Evolutionary conservation across 1,139 yeast species (phyloP), one percentile per base, ranked within the genome.

Genomic region (Kodamaea alishanica): DNA sequence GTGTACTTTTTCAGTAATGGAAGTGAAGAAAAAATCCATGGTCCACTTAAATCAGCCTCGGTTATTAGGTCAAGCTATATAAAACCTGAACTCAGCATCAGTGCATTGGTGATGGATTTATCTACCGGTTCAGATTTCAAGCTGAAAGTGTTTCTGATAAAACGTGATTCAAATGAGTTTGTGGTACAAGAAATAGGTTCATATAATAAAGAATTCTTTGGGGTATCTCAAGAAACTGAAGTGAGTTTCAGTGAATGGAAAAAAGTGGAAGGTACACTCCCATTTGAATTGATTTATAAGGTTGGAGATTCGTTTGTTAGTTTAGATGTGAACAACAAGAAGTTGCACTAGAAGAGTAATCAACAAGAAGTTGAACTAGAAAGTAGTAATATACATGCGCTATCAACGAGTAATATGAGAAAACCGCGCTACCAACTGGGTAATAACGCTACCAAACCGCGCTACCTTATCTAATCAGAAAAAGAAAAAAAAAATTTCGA

Each of bases 261-360:
- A 30, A n/a, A 31, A 28, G 10, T 32, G 30, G 8, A 28, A 28
- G 8, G 10, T 30, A n/a, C n/a, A n/a, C n/a, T 37, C 8, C 33
- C 37, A 15, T 40, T 34, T 11, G 48, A 44, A 22, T 38, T 45
- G 35, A 28, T 26, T 23, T 46, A 37, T 33, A 27, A 32, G 23
- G 39, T 37, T 6, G 48, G 38, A 5, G 42, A 26, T 9, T 26
- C 8, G 29, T 12, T 28, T 2, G 34, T 44, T 28, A 30, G 28
- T 26, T 35, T 46, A 5, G 45, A 46, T 36, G 30, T 45, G 22
- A 30, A 39, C 29, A 39, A 33, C 27, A 43, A 43, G 33, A 25
- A 31, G 22, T n/a, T n/a, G n/a, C n/a, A 23, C 23, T 20, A 34
- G 20, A 12, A 10, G 26, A 23, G 8, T 9, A 30, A 23, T 10